phyloP scores from a whole-genome alignment of 1,284 basidiomycete genomes.

The Puccinia novopanici region DNA sequence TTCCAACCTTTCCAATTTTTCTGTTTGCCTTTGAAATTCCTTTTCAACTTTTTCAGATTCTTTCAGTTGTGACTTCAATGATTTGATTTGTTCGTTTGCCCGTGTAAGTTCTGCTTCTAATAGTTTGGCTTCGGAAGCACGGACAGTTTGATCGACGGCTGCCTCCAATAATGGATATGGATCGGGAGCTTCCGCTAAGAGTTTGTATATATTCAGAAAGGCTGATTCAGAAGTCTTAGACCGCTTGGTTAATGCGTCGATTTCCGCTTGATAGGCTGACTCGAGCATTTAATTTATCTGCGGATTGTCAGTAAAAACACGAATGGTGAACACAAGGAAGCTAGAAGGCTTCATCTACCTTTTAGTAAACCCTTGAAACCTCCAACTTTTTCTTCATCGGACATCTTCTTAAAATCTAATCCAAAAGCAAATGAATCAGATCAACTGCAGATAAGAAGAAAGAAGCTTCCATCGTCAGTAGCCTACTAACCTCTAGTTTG shows the following conservation, averaged over 20 bases:
- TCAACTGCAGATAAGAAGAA: slow-evolving; percentile 6
- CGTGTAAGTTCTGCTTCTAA: slow-evolving; percentile 72
- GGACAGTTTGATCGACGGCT: slow-evolving; percentile 86
- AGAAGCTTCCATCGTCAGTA: neutral
- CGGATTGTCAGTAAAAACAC: slow-evolving; percentile 21
- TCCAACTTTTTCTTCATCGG: slow-evolving; percentile 77
- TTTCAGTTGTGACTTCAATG: slow-evolving; percentile 71
- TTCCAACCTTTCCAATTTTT: slow-evolving; percentile 75
- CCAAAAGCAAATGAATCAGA: neutral
- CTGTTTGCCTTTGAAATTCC: slow-evolving; percentile 74
- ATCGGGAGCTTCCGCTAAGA: slow-evolving; percentile 89
- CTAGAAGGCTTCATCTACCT: slow-evolving; percentile 61
- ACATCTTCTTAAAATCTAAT: slow-evolving; percentile 87
- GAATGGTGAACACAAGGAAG: neutral
- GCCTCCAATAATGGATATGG: slow-evolving; percentile 92
- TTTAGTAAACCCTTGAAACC: slow-evolving; percentile 86
- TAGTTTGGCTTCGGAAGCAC: slow-evolving; percentile 75
- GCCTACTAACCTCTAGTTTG: slow-evolving; percentile 77
- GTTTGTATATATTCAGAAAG: slow-evolving; percentile 89
- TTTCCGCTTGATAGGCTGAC: slow-evolving; percentile 89
- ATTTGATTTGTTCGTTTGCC: slow-evolving; percentile 74
- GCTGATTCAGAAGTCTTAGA: slow-evolving; percentile 88
- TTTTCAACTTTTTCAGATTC: slow-evolving; percentile 71
- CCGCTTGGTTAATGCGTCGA: slow-evolving; percentile 88
- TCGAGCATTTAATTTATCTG: slow-evolving; percentile 9